These are phyloP conservation scores for Panellus pusillus DNA, from an alignment of 768 basidiomycete species.

Conservation along the genomic window DNA sequence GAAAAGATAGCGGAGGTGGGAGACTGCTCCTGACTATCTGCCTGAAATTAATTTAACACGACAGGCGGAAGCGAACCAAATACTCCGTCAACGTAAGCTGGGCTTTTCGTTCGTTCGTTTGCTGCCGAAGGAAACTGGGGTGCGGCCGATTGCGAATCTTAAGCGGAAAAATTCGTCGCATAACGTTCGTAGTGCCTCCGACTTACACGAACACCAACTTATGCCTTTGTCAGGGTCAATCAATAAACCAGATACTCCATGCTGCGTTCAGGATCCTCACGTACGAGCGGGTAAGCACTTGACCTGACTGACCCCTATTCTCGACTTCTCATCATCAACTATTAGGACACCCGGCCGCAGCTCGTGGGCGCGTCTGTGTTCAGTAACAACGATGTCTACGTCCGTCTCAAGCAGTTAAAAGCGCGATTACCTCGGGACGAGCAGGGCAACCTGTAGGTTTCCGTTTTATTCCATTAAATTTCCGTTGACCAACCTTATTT, in stretches of 20 bases:
- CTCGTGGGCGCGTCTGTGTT: slow-evolving; percentile 82
- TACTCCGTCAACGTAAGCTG: slow-evolving; percentile 69
- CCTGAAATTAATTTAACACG: neutral
- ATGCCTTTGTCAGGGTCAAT: slow-evolving; percentile 29
- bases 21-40: slow-evolving; percentile 10
- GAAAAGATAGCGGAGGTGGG: slow-evolving; percentile 64
- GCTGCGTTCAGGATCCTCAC: slow-evolving; percentile 84
- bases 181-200: slow-evolving; percentile 26
- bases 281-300: slow-evolving; percentile 71
- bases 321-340: neutral
- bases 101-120: slow-evolving; percentile 87
- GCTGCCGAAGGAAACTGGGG: slow-evolving; percentile 92
- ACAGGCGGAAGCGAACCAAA: slow-evolving; percentile 64
- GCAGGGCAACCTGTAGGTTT: slow-evolving; percentile 52
- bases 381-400: slow-evolving; percentile 80
- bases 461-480: neutral
- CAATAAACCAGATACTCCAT: slow-evolving; percentile 87
- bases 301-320: neutral
- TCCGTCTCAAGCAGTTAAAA: slow-evolving; percentile 72
- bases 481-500: slow-evolving; percentile 3
- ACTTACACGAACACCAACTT: neutral
- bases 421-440: slow-evolving; percentile 38
- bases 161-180: slow-evolving; percentile 45
- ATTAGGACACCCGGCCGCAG: slow-evolving; percentile 59
- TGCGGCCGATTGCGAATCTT: slow-evolving; percentile 92